These are phyloP conservation scores for Silene vulgaris DNA, from an alignment of 179 eudicot genomes.

Conservation along the genomic window DNA sequence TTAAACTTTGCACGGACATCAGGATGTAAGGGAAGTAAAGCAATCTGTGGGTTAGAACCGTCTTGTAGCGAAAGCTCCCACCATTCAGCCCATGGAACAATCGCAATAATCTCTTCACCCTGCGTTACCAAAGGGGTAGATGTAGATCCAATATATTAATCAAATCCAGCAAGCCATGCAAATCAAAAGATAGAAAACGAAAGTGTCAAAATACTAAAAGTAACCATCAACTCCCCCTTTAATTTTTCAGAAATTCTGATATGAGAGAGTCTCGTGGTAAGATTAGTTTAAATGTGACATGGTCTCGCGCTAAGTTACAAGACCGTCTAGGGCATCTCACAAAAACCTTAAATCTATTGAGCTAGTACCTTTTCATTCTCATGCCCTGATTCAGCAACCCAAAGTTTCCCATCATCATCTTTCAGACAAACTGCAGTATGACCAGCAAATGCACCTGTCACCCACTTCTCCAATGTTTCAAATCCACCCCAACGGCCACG, in stretches of 20 bases:
- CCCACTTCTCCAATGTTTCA: slow-evolving; percentile 98
- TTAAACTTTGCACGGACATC: slow-evolving; percentile 76
- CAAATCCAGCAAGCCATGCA: neutral
- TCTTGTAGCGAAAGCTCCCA: slow-evolving; percentile 84
- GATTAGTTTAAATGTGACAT: too few species aligned
- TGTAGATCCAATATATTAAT: too few species aligned
- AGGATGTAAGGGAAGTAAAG: slow-evolving; percentile 85
- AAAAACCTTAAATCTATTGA: neutral
- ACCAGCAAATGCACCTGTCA: slow-evolving; percentile 96
- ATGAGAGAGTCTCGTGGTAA: too few species aligned
- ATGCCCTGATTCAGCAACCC: slow-evolving; percentile 99
- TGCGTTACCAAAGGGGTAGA: slow-evolving; percentile 23
- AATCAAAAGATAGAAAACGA: neutral
- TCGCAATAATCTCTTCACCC: slow-evolving; percentile 93
- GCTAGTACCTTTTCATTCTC: slow-evolving; percentile 86
- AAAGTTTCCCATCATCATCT: slow-evolving; percentile 80
- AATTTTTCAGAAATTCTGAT: neutral
- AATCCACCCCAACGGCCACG: slow-evolving; percentile 99
- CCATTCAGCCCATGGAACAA: slow-evolving; percentile 96
- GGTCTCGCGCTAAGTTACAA: too few species aligned
- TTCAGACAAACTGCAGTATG: slow-evolving; percentile 96
- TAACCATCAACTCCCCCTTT: neutral
- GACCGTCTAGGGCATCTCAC: too few species aligned
- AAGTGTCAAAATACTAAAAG: neutral
- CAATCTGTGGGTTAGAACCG: slow-evolving; percentile 82